Conservation (phyloP, 192 early-diverging fungal species). For the Gaertneriomyces sp. region DNA sequence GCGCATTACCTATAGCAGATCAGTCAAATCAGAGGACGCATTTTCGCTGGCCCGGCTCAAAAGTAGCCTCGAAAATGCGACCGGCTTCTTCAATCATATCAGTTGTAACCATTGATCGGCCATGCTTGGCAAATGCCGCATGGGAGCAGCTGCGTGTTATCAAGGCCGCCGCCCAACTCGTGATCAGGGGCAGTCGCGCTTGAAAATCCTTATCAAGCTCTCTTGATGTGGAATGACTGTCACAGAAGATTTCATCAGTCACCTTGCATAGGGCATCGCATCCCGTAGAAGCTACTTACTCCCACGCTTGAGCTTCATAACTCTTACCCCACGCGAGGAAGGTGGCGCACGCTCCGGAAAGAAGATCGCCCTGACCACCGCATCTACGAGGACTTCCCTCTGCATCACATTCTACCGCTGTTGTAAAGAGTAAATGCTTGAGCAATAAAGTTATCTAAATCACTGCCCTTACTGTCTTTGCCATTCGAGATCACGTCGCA, state of each 20-base stretch:
- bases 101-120: conserved; percentile 57
- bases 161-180: conserved; percentile 64
- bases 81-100: conserved; percentile 65
- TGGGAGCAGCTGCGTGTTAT: conserved; percentile 52
- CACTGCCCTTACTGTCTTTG: conserved; percentile 40
- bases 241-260: neutral
- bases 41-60: conserved; percentile 35
- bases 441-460: neutral
- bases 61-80: conserved; percentile 34
- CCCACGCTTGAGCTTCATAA: conserved; percentile 59
- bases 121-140: conserved; percentile 57
- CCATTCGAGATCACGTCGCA: conserved; percentile 77
- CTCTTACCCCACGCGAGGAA: conserved; percentile 80
- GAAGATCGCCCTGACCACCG: conserved; percentile 94
- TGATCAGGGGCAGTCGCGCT: conserved; percentile 45
- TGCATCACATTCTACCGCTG: conserved; percentile 59
- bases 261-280: conserved; percentile 22
- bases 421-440: neutral
- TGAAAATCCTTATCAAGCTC: conserved; percentile 14
- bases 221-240: conserved; percentile 15
- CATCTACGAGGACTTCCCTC: conserved; percentile 77
- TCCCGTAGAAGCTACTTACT: conserved; percentile 35
- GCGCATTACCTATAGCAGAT: too few relatives aligned
- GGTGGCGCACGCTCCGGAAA: conserved; percentile 77
- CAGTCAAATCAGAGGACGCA: neutral